Conservation (phyloP, 352 stramenopile genomes). For the Globisporangium heterothallicum region DNA sequence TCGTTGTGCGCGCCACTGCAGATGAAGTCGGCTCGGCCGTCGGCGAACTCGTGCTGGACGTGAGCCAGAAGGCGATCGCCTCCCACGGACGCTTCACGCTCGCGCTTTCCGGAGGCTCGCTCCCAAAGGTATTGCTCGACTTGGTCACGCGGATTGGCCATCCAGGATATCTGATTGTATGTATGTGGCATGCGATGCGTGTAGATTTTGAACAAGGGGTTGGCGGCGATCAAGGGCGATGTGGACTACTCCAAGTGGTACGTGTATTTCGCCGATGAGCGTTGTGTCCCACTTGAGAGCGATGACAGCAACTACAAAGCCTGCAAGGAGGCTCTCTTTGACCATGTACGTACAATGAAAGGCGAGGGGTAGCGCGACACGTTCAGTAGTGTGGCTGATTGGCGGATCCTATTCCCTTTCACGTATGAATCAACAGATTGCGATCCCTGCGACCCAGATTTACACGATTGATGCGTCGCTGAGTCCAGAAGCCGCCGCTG, state of each 20-base stretch:
- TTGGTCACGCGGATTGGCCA: too few species aligned
- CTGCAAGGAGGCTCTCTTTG: conserved; percentile 88
- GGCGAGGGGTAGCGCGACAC: not conserved
- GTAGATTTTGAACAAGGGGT: conserved; percentile 78
- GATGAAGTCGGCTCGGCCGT: conserved; percentile 61
- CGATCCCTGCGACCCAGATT: conserved; percentile 79
- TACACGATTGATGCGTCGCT: conserved; percentile 88
- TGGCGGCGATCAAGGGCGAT: conserved; percentile 65
- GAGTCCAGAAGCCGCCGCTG: conserved; percentile 53
- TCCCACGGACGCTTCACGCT: conserved; percentile 66
- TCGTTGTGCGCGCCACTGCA: conserved; percentile 44
- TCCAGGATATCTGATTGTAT: conserved; percentile 1
- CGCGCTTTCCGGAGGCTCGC: conserved; percentile 83
- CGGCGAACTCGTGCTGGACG: conserved; percentile 54
- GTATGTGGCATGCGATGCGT: not conserved
- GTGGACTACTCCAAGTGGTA: conserved; percentile 95
- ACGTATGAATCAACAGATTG: conserved; percentile 23
- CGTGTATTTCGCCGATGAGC: conserved; percentile 98
- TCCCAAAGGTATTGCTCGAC: conserved; percentile 86
- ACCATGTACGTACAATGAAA: conserved; percentile 38
- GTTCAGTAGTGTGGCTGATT: not conserved
- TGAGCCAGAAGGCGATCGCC: conserved; percentile 61
- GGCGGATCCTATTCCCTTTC: too few species aligned
- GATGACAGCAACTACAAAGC: conserved; percentile 95
- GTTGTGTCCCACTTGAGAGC: conserved; percentile 90